phyloP scores from a whole-genome alignment of 345 rosid genomes.

The Salix caprea region DNA sequence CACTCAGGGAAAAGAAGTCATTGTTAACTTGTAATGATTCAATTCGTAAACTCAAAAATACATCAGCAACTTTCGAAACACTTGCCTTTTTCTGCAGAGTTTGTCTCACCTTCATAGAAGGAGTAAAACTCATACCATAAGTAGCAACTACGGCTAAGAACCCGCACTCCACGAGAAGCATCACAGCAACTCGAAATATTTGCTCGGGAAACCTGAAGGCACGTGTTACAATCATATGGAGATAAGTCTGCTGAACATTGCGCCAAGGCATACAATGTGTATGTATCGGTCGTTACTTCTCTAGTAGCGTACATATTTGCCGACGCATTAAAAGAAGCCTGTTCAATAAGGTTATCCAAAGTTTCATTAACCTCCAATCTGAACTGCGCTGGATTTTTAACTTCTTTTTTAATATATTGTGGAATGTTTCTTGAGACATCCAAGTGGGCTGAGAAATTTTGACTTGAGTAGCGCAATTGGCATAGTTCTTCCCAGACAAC shows the following conservation, averaged over 20 bases:
- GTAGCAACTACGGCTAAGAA: constrained; percentile 40
- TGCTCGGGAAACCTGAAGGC: constrained; percentile 26
- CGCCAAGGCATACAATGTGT: constrained; percentile 28
- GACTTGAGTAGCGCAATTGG: constrained; percentile 30
- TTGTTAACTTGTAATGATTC: too few species aligned
- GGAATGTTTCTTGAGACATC: constrained; percentile 20
- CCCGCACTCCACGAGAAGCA: constrained; percentile 29
- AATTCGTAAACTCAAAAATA: too few species aligned
- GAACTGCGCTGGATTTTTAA: constrained; percentile 21
- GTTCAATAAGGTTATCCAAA: constrained; percentile 16
- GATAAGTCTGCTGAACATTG: constrained; percentile 38
- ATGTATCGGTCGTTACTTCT: not conserved
- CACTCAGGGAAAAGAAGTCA: too few species aligned
- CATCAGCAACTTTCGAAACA: not conserved
- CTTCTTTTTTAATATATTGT: constrained; percentile 6
- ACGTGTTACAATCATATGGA: constrained; percentile 21
- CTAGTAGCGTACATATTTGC: constrained; percentile 10
- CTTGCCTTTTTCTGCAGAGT: constrained; percentile 17
- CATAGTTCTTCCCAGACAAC: constrained; percentile 37
- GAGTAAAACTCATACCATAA: constrained; percentile 39
- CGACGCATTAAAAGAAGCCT: constrained; percentile 15
- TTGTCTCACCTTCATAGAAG: constrained; percentile 26
- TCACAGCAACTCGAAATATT: constrained; percentile 22
- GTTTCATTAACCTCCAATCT: constrained; percentile 18
- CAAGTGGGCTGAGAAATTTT: constrained; percentile 27